phyloP scores from a whole-genome alignment of 2,329 filamentous ascomycete species.

The Thielaviopsis ethacetica region DNA sequence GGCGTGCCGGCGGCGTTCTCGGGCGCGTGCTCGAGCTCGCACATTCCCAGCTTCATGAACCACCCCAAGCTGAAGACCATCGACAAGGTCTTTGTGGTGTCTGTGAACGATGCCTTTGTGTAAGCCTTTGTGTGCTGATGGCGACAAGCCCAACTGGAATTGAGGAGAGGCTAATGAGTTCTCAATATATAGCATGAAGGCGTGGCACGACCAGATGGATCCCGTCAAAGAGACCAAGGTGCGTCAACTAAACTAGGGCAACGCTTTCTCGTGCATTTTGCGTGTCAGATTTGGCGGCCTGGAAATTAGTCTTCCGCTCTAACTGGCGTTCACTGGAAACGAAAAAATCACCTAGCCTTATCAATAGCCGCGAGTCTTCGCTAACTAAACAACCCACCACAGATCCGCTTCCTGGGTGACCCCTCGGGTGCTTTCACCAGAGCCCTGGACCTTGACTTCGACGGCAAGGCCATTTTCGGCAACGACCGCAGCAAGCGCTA shows the following conservation, averaged over 20 bases:
- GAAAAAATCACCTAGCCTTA: neutral
- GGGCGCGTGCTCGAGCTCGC: conserved; percentile 39
- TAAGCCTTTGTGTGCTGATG: conserved; percentile 28
- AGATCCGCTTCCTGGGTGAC: conserved; percentile 85
- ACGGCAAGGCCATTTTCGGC: conserved; percentile 65
- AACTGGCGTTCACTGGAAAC: neutral
- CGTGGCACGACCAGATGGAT: conserved; percentile 67
- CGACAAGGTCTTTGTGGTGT: conserved; percentile 74
- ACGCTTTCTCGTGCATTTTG: too few species aligned
- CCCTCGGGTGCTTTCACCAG: conserved; percentile 66
- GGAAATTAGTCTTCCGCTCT: too few species aligned
- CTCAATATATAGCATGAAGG: conserved; percentile 55
- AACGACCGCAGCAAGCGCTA: conserved; percentile 75
- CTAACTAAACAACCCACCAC: neutral
- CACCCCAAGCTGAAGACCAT: conserved; percentile 62
- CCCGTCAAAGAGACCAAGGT: conserved; percentile 59
- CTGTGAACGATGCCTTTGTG: conserved; percentile 93
- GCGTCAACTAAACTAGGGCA: conserved; percentile 23
- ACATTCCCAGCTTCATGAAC: conserved; percentile 77
- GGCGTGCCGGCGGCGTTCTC: conserved; percentile 70
- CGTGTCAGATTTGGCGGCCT: too few species aligned
- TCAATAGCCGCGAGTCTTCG: neutral
- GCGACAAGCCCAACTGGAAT: neutral
- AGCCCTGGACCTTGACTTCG: conserved; percentile 68
- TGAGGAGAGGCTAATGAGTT: neutral